Evolutionary conservation across 192 early-diverging fungal genomes (phyloP).

Genomic region (Umbelopsis sp.): DNA sequence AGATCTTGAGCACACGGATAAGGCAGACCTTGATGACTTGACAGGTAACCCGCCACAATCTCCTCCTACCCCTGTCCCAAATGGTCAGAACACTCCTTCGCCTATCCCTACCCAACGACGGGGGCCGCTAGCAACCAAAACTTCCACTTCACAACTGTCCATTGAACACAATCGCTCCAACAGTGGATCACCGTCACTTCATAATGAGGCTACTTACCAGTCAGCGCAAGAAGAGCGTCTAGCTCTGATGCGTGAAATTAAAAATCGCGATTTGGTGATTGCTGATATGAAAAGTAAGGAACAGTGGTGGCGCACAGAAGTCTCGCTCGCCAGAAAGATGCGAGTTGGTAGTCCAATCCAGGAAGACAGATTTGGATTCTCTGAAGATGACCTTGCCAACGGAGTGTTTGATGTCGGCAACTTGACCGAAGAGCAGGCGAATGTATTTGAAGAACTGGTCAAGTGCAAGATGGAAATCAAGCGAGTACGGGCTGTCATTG

Average conservation of each 20-base stretch:
- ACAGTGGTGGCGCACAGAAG: slow-evolving; percentile 47
- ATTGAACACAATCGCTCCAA: background rate
- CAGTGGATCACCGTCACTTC: background rate
- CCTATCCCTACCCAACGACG: background rate
- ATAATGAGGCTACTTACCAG: background rate
- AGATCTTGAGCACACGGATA: background rate
- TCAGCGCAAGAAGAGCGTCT: slow-evolving; percentile 1
- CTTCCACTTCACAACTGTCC: background rate
- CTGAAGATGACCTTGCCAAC: slow-evolving; percentile 27
- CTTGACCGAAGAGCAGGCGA: slow-evolving; percentile 47
- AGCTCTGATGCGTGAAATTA: slow-evolving; percentile 36
- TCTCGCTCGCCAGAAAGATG: slow-evolving; percentile 37
- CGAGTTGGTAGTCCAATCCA: background rate
- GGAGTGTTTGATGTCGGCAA: slow-evolving; percentile 41
- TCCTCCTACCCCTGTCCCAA: background rate
- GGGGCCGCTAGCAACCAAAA: background rate
- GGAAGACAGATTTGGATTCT: slow-evolving; percentile 1
- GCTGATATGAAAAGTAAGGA: slow-evolving; percentile 43
- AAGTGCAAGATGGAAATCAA: slow-evolving; percentile 58
- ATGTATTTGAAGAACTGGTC: slow-evolving; percentile 52
- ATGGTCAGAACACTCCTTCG: background rate
- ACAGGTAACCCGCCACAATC: background rate
- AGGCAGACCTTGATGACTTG: background rate
- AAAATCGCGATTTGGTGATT: slow-evolving; percentile 39
- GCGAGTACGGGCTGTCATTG: slow-evolving; percentile 47